Evolutionary conservation across 495 filamentous ascomycete genomes (phyloP).

Genomic region (Geopyxis carbonaria): DNA sequence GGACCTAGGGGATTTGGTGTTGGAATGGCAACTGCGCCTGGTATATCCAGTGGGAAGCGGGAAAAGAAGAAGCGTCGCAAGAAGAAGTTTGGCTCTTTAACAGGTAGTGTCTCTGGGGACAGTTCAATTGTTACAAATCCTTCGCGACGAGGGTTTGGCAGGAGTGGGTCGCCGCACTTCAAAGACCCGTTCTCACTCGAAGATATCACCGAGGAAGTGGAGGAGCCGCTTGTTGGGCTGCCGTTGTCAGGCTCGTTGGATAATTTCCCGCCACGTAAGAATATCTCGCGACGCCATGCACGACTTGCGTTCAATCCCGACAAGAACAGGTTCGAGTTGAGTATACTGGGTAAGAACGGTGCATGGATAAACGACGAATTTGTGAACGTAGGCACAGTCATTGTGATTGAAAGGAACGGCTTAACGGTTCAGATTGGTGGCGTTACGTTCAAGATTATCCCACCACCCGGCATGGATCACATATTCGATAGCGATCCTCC

Average conservation of each 20-base stretch:
- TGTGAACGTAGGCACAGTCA: constrained; percentile 20
- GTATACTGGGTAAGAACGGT: constrained; percentile 70
- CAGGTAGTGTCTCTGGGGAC: constrained; percentile 10
- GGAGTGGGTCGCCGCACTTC: constrained; percentile 11
- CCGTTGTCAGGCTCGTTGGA: constrained; percentile 10
- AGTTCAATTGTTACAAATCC: no score
- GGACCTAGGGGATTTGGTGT: constrained; percentile 12
- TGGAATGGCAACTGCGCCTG: constrained; percentile 16
- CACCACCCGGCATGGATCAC: constrained; percentile 3
- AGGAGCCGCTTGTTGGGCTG: constrained; percentile 21
- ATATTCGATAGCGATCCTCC: background rate
- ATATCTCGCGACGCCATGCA: constrained; percentile 74
- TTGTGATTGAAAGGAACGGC: constrained; percentile 14
- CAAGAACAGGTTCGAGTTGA: constrained; percentile 56
- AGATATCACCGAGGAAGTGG: constrained; percentile 3
- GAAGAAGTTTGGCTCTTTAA: constrained; percentile 16
- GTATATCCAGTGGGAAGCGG: constrained; percentile 14
- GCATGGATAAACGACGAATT: constrained; percentile 63
- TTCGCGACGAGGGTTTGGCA: no score
- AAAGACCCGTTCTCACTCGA: constrained; percentile 9
- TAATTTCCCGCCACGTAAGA: constrained; percentile 28
- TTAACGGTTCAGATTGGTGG: constrained; percentile 24
- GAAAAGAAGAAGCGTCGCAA: constrained; percentile 21
- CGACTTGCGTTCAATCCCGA: constrained; percentile 67
- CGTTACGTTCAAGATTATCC: constrained; percentile 20